Evolutionary conservation across 2,329 filamentous ascomycete genomes (phyloP).

Genomic region (Arachnopeziza araneosa): DNA sequence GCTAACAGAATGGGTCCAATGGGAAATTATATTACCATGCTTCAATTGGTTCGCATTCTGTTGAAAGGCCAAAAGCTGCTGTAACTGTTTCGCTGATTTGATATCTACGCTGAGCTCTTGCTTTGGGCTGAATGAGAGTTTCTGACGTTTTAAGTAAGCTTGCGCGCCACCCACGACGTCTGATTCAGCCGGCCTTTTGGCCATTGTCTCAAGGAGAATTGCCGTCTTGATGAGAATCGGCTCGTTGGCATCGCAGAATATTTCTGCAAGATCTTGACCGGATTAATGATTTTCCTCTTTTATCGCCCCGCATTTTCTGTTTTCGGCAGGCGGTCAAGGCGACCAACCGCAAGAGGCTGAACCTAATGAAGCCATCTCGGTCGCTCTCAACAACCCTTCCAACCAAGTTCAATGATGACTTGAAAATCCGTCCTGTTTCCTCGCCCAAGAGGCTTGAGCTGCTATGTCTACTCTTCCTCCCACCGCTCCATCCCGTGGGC

Average conservation of each 20-base stretch:
- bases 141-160: constrained; percentile 32
- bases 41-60: constrained; percentile 63
- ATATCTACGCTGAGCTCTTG: constrained; percentile 48
- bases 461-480: constrained; percentile 23
- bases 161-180: constrained; percentile 24
- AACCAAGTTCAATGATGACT: constrained; percentile 15
- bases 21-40: constrained; percentile 45
- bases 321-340: neutral
- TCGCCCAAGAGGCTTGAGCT: constrained; percentile 15
- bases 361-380: neutral
- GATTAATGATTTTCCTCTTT: neutral
- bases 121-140: constrained; percentile 33
- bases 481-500: constrained; percentile 23
- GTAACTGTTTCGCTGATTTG: constrained; percentile 59
- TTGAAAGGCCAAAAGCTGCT: constrained; percentile 62
- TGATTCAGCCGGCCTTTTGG: constrained; percentile 26
- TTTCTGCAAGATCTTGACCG: neutral
- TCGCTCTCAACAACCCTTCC: neutral
- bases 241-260: neutral
- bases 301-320: neutral
- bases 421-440: neutral
- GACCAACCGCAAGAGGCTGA: neutral
- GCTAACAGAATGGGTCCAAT: neutral
- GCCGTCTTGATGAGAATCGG: neutral
- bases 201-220: constrained; percentile 18